Evolutionary conservation across 1,284 basidiomycete genomes (phyloP).

Genomic region (Ceratobasidium papillatum): DNA sequence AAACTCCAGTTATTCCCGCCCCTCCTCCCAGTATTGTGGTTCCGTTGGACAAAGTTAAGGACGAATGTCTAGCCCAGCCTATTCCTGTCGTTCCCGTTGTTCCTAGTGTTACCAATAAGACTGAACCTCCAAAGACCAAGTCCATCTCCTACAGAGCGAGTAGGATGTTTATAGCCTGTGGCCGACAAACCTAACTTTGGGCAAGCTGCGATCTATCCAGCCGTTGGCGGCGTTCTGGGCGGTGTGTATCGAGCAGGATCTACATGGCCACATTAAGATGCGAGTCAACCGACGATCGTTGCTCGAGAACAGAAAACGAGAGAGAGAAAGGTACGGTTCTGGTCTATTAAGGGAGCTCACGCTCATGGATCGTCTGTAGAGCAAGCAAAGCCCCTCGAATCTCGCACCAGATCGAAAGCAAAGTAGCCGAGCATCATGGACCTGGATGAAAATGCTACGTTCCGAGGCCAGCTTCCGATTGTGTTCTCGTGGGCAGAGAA

Average conservation of each 20-base stretch:
- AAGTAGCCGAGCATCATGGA: neutral
- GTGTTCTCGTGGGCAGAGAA: constrained; percentile 1
- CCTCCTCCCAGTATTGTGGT: neutral
- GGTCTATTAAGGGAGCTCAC: neutral
- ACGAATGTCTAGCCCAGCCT: neutral
- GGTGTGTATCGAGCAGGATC: neutral
- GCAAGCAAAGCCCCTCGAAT: neutral
- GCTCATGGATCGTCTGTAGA: neutral
- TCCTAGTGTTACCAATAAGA: neutral
- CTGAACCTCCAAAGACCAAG: neutral
- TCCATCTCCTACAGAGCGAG: neutral
- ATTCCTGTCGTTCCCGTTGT: neutral
- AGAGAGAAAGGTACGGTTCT: neutral
- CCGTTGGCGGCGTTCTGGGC: neutral
- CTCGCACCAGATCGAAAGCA: neutral
- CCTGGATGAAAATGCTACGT: neutral
- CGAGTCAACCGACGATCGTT: neutral
- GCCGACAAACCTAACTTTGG: neutral
- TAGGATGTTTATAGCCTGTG: neutral
- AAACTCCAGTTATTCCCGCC: too few species aligned
- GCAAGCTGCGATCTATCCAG: neutral
- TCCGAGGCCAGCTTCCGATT: constrained; percentile 2
- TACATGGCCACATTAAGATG: neutral
- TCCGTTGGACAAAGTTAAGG: too few species aligned
- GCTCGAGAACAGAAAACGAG: neutral